Evolutionary conservation across 352 stramenopile genomes (phyloP), one percentile per base, ranked within the genome.

Genomic region (Phytopythium vexans): DNA sequence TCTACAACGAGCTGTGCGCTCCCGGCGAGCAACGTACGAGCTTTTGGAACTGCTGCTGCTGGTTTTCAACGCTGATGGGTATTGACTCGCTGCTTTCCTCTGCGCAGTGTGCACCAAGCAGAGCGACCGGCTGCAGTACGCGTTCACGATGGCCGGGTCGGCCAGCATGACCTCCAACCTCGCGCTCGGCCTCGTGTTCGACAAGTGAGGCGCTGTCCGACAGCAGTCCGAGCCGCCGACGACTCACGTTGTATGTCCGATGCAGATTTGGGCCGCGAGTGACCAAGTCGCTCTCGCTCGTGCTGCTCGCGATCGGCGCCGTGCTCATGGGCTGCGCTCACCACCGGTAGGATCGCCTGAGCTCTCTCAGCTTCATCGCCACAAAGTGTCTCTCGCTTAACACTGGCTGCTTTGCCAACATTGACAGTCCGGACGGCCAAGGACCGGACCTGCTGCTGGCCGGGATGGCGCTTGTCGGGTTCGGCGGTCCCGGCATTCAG

Each of bases 141-240:
- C 72, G 7, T 87, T 83, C 56, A 85, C 74, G 21, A 80, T 87
- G 60, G 69, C 69, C 16, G 72, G 72, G 3, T 83, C 74, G 15
- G 71, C 64, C 50, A 87, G 73, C 52, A 85, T 87, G 73, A 72
- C 58, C 58, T 82, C 76, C 33, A 87, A 87, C 58, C 64, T 87
- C 33, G 49, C 77, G 27, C 69, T 85, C n/a, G 76, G 76, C 0
- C 59, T 87, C 37, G 64, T 85, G 39, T 83, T 87, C 43, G 76
- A 87, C 54, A 74, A 70, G 69, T 79, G 56, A 37, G 37, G 57
- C 15, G 10, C 21, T 8, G 14, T 49, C 21, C 21, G 21, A 27
- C 21, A 27, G 21, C 21, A 27, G 21, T 27, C 21, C 21, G 21
- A 27, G 21, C 21, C 21, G 14, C 3, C 1, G 14, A 50, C n/a